Evolutionary conservation across 2,329 filamentous ascomycete genomes (phyloP).

Genomic region (Sporothrix humicola): DNA sequence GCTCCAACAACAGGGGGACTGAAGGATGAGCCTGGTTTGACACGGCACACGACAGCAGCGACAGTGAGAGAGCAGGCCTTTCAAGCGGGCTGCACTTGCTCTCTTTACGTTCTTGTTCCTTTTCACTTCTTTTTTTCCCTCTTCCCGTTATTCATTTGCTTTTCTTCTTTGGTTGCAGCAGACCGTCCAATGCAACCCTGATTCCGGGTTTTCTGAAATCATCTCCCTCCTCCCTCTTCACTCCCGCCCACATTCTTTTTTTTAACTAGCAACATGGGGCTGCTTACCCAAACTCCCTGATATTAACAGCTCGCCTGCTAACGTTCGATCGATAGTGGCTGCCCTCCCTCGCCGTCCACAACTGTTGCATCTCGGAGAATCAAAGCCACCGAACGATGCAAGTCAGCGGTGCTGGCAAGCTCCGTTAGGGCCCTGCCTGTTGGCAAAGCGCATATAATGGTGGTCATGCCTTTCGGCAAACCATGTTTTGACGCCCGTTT

Average conservation of each 20-base stretch:
- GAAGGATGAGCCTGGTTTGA: conserved; percentile 33
- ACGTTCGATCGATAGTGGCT: conserved; percentile 14
- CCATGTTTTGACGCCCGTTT: not conserved
- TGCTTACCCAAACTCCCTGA: not conserved
- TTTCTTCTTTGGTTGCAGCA: conserved; percentile 16
- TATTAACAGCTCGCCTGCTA: conserved; percentile 7
- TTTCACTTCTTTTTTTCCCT: not conserved
- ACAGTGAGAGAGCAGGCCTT: not conserved
- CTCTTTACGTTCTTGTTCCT: not conserved
- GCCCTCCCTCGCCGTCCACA: not conserved
- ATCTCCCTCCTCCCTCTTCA: conserved; percentile 10
- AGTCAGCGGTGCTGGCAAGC: conserved; percentile 11
- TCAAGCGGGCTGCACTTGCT: not conserved
- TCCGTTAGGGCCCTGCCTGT: conserved; percentile 13
- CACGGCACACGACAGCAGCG: conserved; percentile 37
- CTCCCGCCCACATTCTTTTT: conserved; percentile 24
- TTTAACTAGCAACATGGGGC: conserved; percentile 25
- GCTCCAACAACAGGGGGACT: not conserved
- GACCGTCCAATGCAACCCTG: conserved; percentile 42
- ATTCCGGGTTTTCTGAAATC: conserved; percentile 42
- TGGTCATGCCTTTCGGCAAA: conserved; percentile 17
- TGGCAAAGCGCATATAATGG: conserved; percentile 19
- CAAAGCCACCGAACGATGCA: conserved; percentile 12
- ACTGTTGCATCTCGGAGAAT: conserved; percentile 12
- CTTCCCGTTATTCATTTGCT: not conserved